Evolutionary conservation across 495 filamentous ascomycete genomes (phyloP).

Genomic region (Penicillium bovifimosum): DNA sequence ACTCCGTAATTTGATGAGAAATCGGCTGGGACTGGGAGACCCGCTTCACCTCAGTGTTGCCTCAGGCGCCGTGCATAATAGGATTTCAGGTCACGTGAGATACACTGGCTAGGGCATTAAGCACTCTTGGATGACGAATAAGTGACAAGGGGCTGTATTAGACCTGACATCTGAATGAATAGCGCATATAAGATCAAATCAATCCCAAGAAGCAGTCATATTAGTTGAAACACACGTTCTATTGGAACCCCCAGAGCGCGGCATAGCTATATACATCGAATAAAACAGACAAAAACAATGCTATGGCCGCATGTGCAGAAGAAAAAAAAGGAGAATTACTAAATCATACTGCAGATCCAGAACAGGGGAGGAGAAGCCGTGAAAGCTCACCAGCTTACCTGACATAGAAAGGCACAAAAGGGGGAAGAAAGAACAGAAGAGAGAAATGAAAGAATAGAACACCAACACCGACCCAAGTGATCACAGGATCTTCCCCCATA

Average conservation of each 20-base stretch:
- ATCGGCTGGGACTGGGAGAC: no score
- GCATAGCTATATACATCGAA: constrained; percentile 28
- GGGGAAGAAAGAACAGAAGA: constrained; percentile 11
- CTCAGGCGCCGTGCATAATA: no score
- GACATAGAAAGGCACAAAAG: not conserved
- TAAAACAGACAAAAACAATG: constrained; percentile 12
- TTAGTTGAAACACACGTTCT: constrained; percentile 16
- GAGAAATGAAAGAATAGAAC: constrained; percentile 19
- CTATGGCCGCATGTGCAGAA: constrained; percentile 19
- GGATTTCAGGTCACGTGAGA: no score
- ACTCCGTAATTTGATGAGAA: no score
- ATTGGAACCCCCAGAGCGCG: constrained; percentile 13
- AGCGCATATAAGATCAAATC: no score
- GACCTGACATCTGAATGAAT: no score
- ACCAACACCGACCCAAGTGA: constrained; percentile 25
- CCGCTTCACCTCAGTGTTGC: no score
- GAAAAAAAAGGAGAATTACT: constrained; percentile 14
- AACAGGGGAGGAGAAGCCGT: not conserved
- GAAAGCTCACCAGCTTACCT: not conserved
- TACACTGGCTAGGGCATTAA: no score
- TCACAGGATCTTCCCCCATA: not conserved
- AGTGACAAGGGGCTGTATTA: no score
- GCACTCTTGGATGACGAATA: no score
- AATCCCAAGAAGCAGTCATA: not conserved
- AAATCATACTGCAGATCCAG: constrained; percentile 20